Evolutionary conservation across 495 filamentous ascomycete genomes (phyloP).

Genomic region (Aspergillus affinis): DNA sequence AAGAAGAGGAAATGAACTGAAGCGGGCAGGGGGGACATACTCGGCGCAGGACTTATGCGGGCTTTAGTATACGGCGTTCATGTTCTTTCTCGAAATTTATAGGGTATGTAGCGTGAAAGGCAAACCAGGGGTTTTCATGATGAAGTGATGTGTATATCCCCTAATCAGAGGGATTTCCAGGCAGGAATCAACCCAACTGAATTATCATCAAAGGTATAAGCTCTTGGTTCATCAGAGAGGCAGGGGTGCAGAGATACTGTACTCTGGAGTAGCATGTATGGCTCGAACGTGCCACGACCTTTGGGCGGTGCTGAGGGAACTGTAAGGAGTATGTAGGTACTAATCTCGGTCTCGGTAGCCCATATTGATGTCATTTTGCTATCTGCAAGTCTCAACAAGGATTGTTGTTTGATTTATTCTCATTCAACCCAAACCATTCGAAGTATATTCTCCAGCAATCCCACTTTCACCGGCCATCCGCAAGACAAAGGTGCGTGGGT

Average conservation of each 20-base stretch:
- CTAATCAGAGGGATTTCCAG: not conserved
- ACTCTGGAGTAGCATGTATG: too few relatives aligned
- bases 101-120: not conserved
- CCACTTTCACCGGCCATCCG: not conserved
- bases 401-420: not conserved
- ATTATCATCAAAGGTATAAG: too few relatives aligned
- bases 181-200: too few relatives aligned
- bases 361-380: too few relatives aligned
- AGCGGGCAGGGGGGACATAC: not conserved
- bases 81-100: not conserved
- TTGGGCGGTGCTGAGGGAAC: too few relatives aligned
- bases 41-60: not conserved
- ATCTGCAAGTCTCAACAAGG: too few relatives aligned
- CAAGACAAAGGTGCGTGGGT: not conserved
- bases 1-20: conserved; percentile 34
- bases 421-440: not conserved
- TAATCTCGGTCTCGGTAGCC: too few relatives aligned
- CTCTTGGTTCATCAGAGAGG: too few relatives aligned
- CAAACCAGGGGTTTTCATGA: not conserved
- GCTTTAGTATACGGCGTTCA: not conserved
- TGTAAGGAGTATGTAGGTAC: too few relatives aligned
- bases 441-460: not conserved
- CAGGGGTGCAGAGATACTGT: too few relatives aligned
- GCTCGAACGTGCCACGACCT: too few relatives aligned
- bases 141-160: not conserved